Evolutionary conservation across 345 rosid species (phyloP), one percentile per base, ranked within the genome.

Genomic region (Boechera divaricarpa): DNA sequence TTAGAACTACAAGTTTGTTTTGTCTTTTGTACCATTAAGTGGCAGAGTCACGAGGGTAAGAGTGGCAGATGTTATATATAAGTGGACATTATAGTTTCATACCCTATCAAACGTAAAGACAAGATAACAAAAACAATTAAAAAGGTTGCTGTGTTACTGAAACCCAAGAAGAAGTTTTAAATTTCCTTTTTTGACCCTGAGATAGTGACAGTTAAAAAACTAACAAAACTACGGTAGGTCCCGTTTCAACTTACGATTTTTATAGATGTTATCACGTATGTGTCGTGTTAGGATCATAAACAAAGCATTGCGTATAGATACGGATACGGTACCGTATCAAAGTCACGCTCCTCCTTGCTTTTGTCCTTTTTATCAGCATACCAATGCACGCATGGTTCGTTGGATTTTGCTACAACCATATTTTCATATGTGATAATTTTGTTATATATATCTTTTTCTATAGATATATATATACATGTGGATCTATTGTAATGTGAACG

Each of bases 321-420:
- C 73, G 68, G 53, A 77, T 77, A 78, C 73, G 73, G 73, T 65
- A 72, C 77, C 77, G 81, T 78, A 78, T 78, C 74, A 78, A 67
- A 66, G 74, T 72, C 77, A 73, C 82, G 74, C 74, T 79, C 6
- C 67, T 13, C 41, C 55, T 70, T 73, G 39, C 69, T 78, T 65
- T 69, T 49, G 63, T 59, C 81, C 77, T 78, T 66, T 78, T 64
- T 71, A 38, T 72, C n/a, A 58, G 63, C 73, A 66, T 65, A 38
- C 42, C 69, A 58, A 79, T 79, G 74, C 78, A 79, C 78, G 74
- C 78, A 60, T 60, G 81, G 52, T 61, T 60, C 65, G 56, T 73
- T 79, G 64, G 49, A 62, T 54, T 79, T 73, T 51, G 10, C 55
- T 32, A 48, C 68, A 29, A 72, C 45, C 44, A 62, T 76, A 53